Conservation (phyloP, 495 filamentous ascomycete species). For the Hypoxylon crocopeplum region DNA sequence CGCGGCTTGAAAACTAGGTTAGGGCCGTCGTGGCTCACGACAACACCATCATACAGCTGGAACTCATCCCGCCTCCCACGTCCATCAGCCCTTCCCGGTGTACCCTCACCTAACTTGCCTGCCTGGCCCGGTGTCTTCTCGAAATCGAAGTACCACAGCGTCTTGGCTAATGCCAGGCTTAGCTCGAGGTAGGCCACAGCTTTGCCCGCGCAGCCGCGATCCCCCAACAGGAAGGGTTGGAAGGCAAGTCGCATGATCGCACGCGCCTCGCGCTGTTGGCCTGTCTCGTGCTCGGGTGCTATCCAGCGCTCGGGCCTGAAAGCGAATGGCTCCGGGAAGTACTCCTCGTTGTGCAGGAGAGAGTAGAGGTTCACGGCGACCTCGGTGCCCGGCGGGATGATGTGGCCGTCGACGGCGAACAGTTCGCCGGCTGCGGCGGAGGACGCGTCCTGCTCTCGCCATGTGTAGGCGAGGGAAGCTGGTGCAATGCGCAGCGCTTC, state of each 20-base stretch:
- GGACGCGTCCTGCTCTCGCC: too few relatives aligned
- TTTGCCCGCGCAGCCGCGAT: neutral
- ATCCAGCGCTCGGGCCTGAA: neutral
- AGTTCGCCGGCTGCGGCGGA: too few relatives aligned
- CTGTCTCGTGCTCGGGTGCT: neutral
- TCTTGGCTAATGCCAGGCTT: neutral
- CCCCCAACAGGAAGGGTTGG: neutral
- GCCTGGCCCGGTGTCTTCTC: neutral
- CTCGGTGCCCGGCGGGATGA: neutral
- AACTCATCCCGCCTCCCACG: conserved; percentile 19
- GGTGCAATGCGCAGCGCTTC: too few relatives aligned
- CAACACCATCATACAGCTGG: conserved; percentile 20
- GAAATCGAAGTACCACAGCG: conserved; percentile 12
- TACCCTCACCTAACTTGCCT: conserved; percentile 16
- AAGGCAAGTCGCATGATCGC: neutral
- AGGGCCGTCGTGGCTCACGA: conserved; percentile 41
- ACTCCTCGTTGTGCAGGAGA: neutral
- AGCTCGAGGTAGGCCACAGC: conserved; percentile 7
- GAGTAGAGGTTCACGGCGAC: neutral
- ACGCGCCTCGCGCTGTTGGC: neutral
- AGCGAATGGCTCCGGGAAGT: neutral
- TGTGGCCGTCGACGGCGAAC: too few relatives aligned
- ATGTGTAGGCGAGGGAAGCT: too few relatives aligned
- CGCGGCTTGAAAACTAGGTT: conserved; percentile 34
- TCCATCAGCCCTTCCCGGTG: neutral